phyloP scores from a whole-genome alignment of 208 protist species.

The Wallacemonas sp. region DNA sequence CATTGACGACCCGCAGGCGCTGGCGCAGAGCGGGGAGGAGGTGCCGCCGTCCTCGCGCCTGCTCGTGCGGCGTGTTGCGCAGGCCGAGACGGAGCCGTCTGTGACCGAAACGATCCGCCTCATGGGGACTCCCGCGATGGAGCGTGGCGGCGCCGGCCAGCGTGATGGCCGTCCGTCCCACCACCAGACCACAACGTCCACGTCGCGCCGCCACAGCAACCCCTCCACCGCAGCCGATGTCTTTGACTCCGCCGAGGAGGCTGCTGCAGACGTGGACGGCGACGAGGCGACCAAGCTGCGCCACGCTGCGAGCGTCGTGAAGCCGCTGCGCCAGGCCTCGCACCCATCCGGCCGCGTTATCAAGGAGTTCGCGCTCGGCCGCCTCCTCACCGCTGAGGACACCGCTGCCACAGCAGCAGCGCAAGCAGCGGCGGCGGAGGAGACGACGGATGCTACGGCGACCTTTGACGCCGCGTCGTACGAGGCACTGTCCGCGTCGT shows the following conservation, averaged over 20 bases:
- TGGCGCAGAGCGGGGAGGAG: conserved; percentile 31
- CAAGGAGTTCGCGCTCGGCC: conserved; percentile 79
- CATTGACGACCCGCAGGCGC: conserved; percentile 63
- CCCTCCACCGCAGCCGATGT: conserved; percentile 39
- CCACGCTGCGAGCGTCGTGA: conserved; percentile 59
- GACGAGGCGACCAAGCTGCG: conserved; percentile 56
- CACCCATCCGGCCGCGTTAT: conserved; percentile 64
- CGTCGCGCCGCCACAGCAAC: conserved; percentile 30
- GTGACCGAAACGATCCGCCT: conserved; percentile 87
- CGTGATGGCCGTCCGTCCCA: background rate
- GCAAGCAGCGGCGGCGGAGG: background rate
- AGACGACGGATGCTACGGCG: background rate
- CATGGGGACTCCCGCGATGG: conserved; percentile 73
- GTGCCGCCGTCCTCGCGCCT: conserved; percentile 55
- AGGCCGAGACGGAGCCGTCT: conserved; percentile 76
- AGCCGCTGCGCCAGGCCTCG: conserved; percentile 62
- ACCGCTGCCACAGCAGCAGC: too few relatives aligned
- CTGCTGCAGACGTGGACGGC: conserved; percentile 63
- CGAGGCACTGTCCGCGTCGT: conserved; percentile 69
- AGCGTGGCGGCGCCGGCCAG: conserved; percentile 29
- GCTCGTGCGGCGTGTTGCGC: conserved; percentile 66
- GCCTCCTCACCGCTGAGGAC: conserved; percentile 22
- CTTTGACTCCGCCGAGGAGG: conserved; percentile 56
- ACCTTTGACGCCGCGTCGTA: conserved; percentile 52
- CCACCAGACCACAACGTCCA: conserved; percentile 15